phyloP scores from a whole-genome alignment of 176 grass and related monocot genomes.

The Hordeum marinum region DNA sequence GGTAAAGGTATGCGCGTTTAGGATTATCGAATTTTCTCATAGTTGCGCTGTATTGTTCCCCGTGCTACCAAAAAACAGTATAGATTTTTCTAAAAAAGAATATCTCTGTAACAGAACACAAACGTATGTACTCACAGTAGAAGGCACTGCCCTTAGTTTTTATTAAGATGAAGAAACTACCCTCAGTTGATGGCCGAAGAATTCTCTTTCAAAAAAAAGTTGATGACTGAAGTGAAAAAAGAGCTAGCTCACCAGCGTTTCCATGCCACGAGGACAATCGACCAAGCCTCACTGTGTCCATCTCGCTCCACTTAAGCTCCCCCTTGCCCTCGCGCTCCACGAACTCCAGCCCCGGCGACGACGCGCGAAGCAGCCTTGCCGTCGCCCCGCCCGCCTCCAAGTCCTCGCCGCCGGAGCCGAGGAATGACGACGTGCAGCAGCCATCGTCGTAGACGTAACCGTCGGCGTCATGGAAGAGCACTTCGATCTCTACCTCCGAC shows the following conservation, averaged over 20 bases:
- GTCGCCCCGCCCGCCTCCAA: not conserved
- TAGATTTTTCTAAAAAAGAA: no score
- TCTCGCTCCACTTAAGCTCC: slow-evolving; percentile 5
- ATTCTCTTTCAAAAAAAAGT: no score
- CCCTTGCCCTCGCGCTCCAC: not conserved
- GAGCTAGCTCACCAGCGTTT: not conserved
- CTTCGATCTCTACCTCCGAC: slow-evolving; percentile 22
- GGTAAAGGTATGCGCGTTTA: no score
- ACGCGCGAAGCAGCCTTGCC: not conserved
- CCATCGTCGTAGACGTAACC: not conserved
- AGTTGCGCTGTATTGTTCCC: no score
- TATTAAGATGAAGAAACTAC: no score
- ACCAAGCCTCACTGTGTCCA: not conserved
- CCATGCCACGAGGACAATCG: not conserved
- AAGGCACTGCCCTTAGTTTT: no score
- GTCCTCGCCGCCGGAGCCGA: not conserved
- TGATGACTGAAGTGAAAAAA: no score
- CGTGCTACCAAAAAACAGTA: no score
- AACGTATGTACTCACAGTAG: no score
- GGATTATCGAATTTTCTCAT: no score
- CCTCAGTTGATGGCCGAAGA: no score
- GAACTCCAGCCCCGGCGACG: slow-evolving; percentile 5
- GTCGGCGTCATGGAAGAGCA: slow-evolving; percentile 7
- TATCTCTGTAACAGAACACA: no score
- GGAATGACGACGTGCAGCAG: not conserved